Evolutionary conservation across 352 stramenopile genomes (phyloP), one percentile per base, ranked within the genome.

Genomic region (Globisporangium parvum): DNA sequence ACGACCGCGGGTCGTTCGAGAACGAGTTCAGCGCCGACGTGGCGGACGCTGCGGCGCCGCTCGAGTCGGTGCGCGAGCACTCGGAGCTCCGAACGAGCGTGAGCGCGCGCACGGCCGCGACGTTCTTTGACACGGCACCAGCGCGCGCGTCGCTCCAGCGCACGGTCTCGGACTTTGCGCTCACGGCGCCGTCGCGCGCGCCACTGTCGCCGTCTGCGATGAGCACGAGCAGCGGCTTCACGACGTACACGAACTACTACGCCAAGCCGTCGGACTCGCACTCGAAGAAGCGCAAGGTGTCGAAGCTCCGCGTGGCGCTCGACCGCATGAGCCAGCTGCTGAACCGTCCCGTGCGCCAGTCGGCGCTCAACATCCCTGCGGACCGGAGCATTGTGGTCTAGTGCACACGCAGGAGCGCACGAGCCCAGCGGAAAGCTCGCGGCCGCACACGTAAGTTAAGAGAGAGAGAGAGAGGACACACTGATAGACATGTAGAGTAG

Each of bases 331-430:
- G 85, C 61, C 70, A 87, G 51, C 66, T 91, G 54, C 70, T 91
- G 26, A 87, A 91, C 61, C 71, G 77, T 6, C 80, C 80, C 8
- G 80, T 91, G 47, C 77, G 80, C n/a, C 80, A 81, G 57, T 77
- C 75, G 26, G 77, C 73, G 24, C 63, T 90, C 48, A 83, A 88
- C 64, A 64, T 88, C 55, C 54, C 70, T 0, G 69, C 71, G 2
- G 68, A 64, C 61, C 84, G 86, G 64, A 87, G 74, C 66, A 91
- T 91, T 55, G 74, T 88, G 53, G 77, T 91, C 24, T 91, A 55
- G 31, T 12, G 10, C 31, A 37, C n/a, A 47, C 14, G 20, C 15
- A 45, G 26, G n/a, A 47, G 6, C 3, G 41, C 15, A 24, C 31
- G 31, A 37, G 31, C 31, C 31, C 31, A 37, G 31, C 31, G 31